Evolutionary conservation across 768 basidiomycete genomes (phyloP).

Genomic region (Rhodotorula diobovata): DNA sequence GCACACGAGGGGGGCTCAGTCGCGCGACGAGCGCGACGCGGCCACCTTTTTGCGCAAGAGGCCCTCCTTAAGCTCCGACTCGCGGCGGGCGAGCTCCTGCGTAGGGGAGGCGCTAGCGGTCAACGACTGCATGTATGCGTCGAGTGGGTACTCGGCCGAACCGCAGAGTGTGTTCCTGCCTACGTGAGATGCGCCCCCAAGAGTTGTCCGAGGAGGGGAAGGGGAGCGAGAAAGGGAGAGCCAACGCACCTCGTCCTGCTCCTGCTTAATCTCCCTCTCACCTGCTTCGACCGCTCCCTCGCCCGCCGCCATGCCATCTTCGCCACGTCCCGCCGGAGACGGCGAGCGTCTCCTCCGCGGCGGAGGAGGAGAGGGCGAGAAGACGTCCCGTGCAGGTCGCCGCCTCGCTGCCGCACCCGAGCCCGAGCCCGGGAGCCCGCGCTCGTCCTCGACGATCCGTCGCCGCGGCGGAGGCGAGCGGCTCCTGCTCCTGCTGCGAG

Average conservation of each 20-base stretch:
- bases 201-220: no score
- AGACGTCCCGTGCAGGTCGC: not conserved
- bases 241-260: not conserved
- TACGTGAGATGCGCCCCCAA: no score
- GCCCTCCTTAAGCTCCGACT: slow-evolving; percentile 29
- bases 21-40: not conserved
- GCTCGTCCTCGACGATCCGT: not conserved
- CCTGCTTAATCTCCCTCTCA: not conserved
- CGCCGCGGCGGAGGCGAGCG: slow-evolving; percentile 1
- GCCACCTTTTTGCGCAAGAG: slow-evolving; percentile 31
- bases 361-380: not conserved
- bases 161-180: no score
- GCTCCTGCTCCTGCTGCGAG: not conserved
- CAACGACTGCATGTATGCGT: no score
- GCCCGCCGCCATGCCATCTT: slow-evolving; percentile 41
- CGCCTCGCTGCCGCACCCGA: not conserved
- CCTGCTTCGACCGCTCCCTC: not conserved
- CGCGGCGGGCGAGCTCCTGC: slow-evolving; percentile 10
- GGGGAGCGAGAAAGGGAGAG: not conserved
- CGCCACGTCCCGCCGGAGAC: not conserved
- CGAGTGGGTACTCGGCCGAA: no score
- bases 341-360: not conserved
- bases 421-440: no score
- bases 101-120: not conserved
- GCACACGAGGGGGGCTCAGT: no score